These are phyloP conservation scores for Sporothrix euskadiensis DNA, from an alignment of 2,329 filamentous ascomycete species.

Conservation along the genomic window DNA sequence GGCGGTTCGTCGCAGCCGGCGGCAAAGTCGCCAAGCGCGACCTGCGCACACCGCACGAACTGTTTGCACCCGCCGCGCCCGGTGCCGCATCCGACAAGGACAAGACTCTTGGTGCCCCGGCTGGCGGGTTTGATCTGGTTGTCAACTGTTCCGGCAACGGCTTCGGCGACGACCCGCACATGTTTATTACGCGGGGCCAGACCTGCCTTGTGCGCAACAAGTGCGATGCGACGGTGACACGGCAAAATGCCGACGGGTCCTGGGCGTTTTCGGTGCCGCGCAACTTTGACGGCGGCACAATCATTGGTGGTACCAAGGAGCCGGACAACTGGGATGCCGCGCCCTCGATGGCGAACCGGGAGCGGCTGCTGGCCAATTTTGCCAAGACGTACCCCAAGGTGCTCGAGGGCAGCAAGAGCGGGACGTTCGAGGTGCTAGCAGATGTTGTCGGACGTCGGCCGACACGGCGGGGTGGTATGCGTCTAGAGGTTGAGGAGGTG, in stretches of 20 bases:
- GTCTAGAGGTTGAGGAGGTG: constrained; percentile 53
- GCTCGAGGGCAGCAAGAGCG: constrained; percentile 31
- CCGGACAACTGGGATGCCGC: constrained; percentile 55
- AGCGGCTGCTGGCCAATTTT: constrained; percentile 47
- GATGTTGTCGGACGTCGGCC: constrained; percentile 52
- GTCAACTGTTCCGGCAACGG: constrained; percentile 52
- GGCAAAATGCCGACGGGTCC: constrained; percentile 61
- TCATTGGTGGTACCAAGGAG: constrained; percentile 68
- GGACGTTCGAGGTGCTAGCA: constrained; percentile 31
- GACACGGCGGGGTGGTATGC: constrained; percentile 50
- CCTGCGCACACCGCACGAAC: constrained; percentile 43
- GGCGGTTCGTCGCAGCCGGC: constrained; percentile 44
- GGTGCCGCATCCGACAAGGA: background rate
- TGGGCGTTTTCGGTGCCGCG: constrained; percentile 66
- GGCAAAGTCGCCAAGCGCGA: constrained; percentile 42
- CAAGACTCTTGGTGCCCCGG: background rate
- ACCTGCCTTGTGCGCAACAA: constrained; percentile 48
- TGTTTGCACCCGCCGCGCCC: constrained; percentile 38
- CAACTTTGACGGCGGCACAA: constrained; percentile 61
- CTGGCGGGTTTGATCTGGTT: constrained; percentile 38
- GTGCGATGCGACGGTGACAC: constrained; percentile 52
- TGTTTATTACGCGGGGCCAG: constrained; percentile 51
- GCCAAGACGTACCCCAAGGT: constrained; percentile 42
- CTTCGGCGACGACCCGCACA: constrained; percentile 42
- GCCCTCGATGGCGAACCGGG: constrained; percentile 50